A percentile compares a stretch with the other conserved stretches of the same genome.
phyloP scores from a whole-genome alignment of 2,329 filamentous ascomycete species.

The Herpotrichia juniperi region DNA sequence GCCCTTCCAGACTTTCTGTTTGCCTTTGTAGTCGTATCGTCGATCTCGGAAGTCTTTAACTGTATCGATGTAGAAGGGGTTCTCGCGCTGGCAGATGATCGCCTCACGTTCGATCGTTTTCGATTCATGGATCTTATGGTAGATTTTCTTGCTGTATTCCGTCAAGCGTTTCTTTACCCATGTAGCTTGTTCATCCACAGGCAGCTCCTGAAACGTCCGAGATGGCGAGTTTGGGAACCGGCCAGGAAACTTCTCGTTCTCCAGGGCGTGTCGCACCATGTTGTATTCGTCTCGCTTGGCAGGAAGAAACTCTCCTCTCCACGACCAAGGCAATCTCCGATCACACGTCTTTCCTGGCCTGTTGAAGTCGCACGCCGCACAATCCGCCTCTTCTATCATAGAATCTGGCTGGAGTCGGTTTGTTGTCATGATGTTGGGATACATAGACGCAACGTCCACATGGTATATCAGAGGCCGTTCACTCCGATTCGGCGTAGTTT shows the following conservation, averaged over 20 bases:
- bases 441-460: constrained; percentile 98
- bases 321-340: constrained; percentile 91
- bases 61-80: constrained; percentile 97
- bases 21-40: constrained; percentile 97
- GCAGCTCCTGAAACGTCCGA: constrained; percentile 80
- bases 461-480: constrained; percentile 95
- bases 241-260: constrained; percentile 91
- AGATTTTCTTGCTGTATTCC: constrained; percentile 96
- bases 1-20: constrained; percentile 98
- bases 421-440: constrained; percentile 99
- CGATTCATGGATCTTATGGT: constrained; percentile 97
- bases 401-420: constrained; percentile 97
- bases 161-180: constrained; percentile 87
- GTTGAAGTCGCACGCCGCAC: constrained; percentile 98
- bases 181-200: constrained; percentile 78
- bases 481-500: constrained; percentile 79
- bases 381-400: constrained; percentile 97
- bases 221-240: constrained; percentile 72
- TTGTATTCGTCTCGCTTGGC: constrained; percentile 98
- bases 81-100: constrained; percentile 97
- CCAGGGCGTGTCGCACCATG: constrained; percentile 91
- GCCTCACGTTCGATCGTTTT: constrained; percentile 93
- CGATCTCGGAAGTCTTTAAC: constrained; percentile 96
- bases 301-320: constrained; percentile 96
- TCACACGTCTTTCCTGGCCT: constrained; percentile 97